These are phyloP conservation scores for Mycena latifolia DNA, from an alignment of 768 basidiomycete species.

Conservation along the genomic window DNA sequence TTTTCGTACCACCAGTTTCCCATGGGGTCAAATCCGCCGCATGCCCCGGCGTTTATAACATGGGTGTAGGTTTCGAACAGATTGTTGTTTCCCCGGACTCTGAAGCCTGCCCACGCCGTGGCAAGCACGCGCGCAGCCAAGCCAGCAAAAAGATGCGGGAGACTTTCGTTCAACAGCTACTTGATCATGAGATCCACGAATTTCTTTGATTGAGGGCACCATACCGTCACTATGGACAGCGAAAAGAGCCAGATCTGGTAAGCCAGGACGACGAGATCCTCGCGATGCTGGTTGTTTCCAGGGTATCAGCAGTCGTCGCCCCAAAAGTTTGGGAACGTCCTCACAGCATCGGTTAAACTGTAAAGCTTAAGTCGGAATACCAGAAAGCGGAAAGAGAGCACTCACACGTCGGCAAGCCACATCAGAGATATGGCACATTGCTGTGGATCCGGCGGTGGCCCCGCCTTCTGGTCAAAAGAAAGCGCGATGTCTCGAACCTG, in stretches of 20 bases:
- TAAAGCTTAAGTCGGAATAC: not conserved
- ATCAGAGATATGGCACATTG: slow-evolving; percentile 57
- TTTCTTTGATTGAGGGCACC: slow-evolving; percentile 29
- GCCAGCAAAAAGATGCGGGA: slow-evolving; percentile 63
- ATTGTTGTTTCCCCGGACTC: slow-evolving; percentile 48
- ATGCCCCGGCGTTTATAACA: slow-evolving; percentile 52
- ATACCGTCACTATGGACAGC: slow-evolving; percentile 59
- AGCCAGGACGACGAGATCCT: slow-evolving; percentile 59
- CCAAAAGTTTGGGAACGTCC: not conserved
- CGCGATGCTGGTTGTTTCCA: slow-evolving; percentile 46
- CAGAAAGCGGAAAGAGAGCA: not conserved
- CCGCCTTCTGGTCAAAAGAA: slow-evolving; percentile 19
- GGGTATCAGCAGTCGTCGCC: slow-evolving; percentile 33
- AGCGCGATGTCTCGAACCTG: slow-evolving; percentile 29
- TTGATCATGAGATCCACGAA: slow-evolving; percentile 9
- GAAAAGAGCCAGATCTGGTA: slow-evolving; percentile 64
- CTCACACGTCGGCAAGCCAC: slow-evolving; percentile 62
- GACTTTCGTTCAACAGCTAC: slow-evolving; percentile 64
- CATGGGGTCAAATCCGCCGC: slow-evolving; percentile 54
- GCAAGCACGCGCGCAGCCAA: slow-evolving; percentile 60
- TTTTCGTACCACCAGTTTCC: slow-evolving; percentile 57
- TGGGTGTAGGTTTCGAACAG: slow-evolving; percentile 36
- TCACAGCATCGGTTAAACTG: slow-evolving; percentile 50
- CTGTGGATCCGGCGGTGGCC: too few relatives aligned
- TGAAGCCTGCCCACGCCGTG: slow-evolving; percentile 61